Evolutionary conservation across 2,329 filamentous ascomycete genomes (phyloP).

Genomic region (Ascochyta lentis): DNA sequence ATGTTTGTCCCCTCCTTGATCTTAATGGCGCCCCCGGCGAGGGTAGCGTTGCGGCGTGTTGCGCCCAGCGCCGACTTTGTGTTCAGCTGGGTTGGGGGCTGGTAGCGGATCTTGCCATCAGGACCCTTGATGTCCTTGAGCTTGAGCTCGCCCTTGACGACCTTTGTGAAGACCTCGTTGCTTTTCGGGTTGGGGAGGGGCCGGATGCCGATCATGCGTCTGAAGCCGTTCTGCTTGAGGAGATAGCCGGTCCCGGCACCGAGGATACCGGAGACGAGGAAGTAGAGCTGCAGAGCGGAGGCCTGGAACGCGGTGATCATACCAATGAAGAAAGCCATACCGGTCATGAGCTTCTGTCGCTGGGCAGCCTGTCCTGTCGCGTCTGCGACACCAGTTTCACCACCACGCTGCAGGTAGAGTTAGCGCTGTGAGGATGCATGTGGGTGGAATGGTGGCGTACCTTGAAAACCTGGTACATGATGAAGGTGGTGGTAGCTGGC

Average conservation of each 20-base stretch:
- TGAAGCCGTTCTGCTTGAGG: conserved; percentile 47
- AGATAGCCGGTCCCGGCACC: conserved; percentile 49
- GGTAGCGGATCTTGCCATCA: conserved; percentile 40
- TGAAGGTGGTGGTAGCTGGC: conserved; percentile 65
- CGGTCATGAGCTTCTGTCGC: conserved; percentile 51
- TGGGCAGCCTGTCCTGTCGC: conserved; percentile 13
- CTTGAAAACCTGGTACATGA: conserved; percentile 66
- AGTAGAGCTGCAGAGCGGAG: conserved; percentile 68
- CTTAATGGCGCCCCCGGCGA: conserved; percentile 27
- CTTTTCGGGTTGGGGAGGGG: conserved; percentile 31
- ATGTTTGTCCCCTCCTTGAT: conserved; percentile 32
- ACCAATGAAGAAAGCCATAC: conserved; percentile 62
- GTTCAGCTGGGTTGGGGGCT: conserved; percentile 25
- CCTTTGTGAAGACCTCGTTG: conserved; percentile 36
- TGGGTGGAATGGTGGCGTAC: conserved; percentile 51
- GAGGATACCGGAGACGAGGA: conserved; percentile 56
- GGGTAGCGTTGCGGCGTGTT: conserved; percentile 20
- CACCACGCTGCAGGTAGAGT: conserved; percentile 52
- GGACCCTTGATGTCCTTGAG: conserved; percentile 29
- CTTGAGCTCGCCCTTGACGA: conserved; percentile 35
- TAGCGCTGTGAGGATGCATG: conserved; percentile 23
- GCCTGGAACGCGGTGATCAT: conserved; percentile 63
- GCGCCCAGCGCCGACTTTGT: conserved; percentile 8
- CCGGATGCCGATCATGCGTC: conserved; percentile 48
- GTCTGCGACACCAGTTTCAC: conserved; percentile 54